Base-by-base conservation (phyloP, 805 yeast genomes). In the Teunomyces lycoperdinae region DNA sequence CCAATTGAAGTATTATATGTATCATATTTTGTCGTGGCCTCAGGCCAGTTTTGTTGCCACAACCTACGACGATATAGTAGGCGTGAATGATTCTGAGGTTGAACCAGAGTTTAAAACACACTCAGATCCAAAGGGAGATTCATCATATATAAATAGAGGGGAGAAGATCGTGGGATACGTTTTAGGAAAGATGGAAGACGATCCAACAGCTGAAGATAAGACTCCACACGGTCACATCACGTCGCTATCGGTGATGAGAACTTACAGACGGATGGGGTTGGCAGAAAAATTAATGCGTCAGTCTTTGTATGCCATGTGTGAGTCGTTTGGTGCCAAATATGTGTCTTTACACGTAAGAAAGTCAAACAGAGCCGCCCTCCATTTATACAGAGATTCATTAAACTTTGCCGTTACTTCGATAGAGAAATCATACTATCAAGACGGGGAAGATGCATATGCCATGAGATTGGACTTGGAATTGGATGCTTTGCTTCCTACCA, bases 381-480 rank as follows among this genome's bases (percentile, higher is more conserved):
- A 90, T 68, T 76, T 94, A 53, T 94, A 94, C 71, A 78, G 85
- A 61, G 95, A 89, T 61, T 86, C 97, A 2, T 76, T 94, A 52
- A 72, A 79, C 51, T 94, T 94, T 64, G 91, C 86, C 64, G 94
- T 89, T 38, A 74, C 86, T 48, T 80, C 84, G 36, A 83, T 94
- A 49, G 97, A 90, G 58, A 85, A 81, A 54, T 79, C 86, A n/a
- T 94, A 94, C 66, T 94, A 94, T 60, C 97, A 91, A 45, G 97
- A 94, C 67, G 96, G 96, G 29, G 99, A 94, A 68, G 97, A 94
- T 68, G 99, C 99, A 11, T 92, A 91, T 66, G 86, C 94, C 35
- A 94, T 94, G 99, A 83, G 82, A 62, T 87, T 87, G 62, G 76
- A 73, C 2, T 73, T 89, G 54, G 72, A 71, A 16, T 61, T 83